Evolutionary conservation across 768 basidiomycete genomes (phyloP).

Genomic region (Cantharellus anzutake): DNA sequence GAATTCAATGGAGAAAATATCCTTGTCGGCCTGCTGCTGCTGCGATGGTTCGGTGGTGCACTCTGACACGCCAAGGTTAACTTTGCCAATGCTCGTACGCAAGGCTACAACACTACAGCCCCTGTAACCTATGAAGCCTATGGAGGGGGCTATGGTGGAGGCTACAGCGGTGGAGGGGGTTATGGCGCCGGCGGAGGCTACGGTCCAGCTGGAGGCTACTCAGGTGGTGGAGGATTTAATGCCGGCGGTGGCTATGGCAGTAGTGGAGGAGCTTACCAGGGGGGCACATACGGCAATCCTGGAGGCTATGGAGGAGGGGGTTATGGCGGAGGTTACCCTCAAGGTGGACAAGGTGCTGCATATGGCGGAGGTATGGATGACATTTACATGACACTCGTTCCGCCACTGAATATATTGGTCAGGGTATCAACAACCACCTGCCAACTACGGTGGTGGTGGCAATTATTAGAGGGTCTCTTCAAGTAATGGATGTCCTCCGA

Average conservation of each 20-base stretch:
- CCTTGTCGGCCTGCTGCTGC: neutral
- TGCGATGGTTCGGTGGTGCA: neutral
- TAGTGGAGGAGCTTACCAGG: slow-evolving; percentile 14
- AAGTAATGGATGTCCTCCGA: neutral
- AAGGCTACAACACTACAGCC: too few species aligned
- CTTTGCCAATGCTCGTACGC: neutral
- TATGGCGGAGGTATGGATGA: too few species aligned
- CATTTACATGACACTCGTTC: neutral
- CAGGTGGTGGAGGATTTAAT: slow-evolving; percentile 14
- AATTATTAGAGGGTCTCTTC: neutral
- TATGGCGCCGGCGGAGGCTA: neutral
- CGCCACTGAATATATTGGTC: neutral
- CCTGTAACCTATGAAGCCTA: too few species aligned
- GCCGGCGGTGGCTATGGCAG: neutral
- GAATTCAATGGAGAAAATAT: slow-evolving; percentile 15
- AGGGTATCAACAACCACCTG: slow-evolving; percentile 10
- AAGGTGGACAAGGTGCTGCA: too few species aligned
- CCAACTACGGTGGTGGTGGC: slow-evolving; percentile 11
- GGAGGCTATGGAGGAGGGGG: slow-evolving; percentile 15
- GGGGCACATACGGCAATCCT: slow-evolving; percentile 8
- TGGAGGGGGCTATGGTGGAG: neutral
- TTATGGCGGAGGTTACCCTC: slow-evolving; percentile 9
- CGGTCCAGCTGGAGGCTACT: neutral
- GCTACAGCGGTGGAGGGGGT: neutral
- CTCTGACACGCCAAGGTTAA: neutral